Conservation (phyloP, 2,329 filamentous ascomycete species). For the Macrophomina phaseolina region DNA sequence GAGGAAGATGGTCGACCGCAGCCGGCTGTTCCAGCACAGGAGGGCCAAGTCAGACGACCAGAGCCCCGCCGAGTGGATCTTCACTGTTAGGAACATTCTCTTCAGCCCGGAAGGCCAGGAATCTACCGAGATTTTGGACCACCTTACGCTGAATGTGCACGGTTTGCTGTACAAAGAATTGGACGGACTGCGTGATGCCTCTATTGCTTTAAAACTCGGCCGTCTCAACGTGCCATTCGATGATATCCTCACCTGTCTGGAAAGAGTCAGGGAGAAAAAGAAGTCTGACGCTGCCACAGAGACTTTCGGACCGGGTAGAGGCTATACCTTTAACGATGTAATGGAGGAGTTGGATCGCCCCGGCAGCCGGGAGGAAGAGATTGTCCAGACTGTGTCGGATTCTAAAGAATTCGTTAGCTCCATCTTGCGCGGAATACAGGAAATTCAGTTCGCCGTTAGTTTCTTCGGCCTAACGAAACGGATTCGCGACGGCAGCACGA, state of each 20-base stretch:
- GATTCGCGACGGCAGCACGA: slow-evolving; percentile 70
- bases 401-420: slow-evolving; percentile 92
- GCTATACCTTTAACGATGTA: slow-evolving; percentile 73
- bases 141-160: slow-evolving; percentile 86
- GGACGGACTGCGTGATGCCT: slow-evolving; percentile 87
- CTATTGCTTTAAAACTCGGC: slow-evolving; percentile 88
- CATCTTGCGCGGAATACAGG: slow-evolving; percentile 88
- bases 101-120: slow-evolving; percentile 87
- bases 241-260: slow-evolving; percentile 71
- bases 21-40: slow-evolving; percentile 80
- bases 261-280: slow-evolving; percentile 59
- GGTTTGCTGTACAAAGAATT: slow-evolving; percentile 84
- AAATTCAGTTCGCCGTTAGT: slow-evolving; percentile 93
- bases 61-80: slow-evolving; percentile 90
- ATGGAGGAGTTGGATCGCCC: slow-evolving; percentile 74
- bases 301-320: slow-evolving; percentile 46
- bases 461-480: slow-evolving; percentile 86
- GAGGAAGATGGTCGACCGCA: slow-evolving; percentile 87
- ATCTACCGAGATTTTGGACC: slow-evolving; percentile 85
- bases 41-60: slow-evolving; percentile 60
- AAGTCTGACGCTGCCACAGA: slow-evolving; percentile 31
- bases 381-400: slow-evolving; percentile 85
- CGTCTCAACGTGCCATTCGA: slow-evolving; percentile 90
- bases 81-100: slow-evolving; percentile 82
- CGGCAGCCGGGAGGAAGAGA: slow-evolving; percentile 68